phyloP scores from a whole-genome alignment of 371 early-diverging fungal species.

The Parasitella parasitica region DNA sequence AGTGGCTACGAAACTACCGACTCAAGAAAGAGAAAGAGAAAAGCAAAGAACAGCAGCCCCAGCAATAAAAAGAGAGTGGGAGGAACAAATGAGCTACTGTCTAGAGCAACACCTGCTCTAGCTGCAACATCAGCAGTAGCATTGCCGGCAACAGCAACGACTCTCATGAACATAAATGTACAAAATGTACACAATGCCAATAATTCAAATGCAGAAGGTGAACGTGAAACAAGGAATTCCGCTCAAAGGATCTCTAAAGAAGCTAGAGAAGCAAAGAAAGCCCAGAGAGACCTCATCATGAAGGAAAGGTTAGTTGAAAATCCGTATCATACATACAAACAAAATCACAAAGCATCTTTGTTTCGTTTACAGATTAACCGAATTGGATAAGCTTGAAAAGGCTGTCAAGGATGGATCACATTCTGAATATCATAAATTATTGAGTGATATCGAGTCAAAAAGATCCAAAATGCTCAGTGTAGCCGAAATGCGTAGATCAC shows the following conservation, averaged over 20 bases:
- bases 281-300: conserved; percentile 22
- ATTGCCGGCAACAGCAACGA: not conserved
- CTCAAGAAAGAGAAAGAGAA: conserved; percentile 21
- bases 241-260: conserved; percentile 22
- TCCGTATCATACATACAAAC: not conserved
- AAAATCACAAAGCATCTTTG: not conserved
- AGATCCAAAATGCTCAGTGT: conserved; percentile 17
- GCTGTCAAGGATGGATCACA: conserved; percentile 33
- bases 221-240: conserved; percentile 27
- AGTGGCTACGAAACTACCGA: conserved; percentile 24
- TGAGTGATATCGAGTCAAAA: conserved; percentile 26
- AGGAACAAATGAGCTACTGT: not conserved
- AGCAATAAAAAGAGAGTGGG: conserved; percentile 19
- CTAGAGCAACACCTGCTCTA: not conserved
- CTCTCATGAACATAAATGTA: not conserved
- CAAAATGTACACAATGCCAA: conserved; percentile 1
- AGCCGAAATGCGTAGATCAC: conserved; percentile 26
- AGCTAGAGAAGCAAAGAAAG: conserved; percentile 26
- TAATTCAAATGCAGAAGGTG: conserved; percentile 20
- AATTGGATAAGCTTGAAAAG: conserved; percentile 30
- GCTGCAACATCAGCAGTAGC: not conserved
- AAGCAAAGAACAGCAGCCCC: not conserved
- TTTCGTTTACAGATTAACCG: conserved; percentile 19
- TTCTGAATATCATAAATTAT: conserved; percentile 26
- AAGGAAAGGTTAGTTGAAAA: conserved; percentile 22